phyloP scores from a whole-genome alignment of 2,329 filamentous ascomycete species.

The Calcarisporium arbuscula region DNA sequence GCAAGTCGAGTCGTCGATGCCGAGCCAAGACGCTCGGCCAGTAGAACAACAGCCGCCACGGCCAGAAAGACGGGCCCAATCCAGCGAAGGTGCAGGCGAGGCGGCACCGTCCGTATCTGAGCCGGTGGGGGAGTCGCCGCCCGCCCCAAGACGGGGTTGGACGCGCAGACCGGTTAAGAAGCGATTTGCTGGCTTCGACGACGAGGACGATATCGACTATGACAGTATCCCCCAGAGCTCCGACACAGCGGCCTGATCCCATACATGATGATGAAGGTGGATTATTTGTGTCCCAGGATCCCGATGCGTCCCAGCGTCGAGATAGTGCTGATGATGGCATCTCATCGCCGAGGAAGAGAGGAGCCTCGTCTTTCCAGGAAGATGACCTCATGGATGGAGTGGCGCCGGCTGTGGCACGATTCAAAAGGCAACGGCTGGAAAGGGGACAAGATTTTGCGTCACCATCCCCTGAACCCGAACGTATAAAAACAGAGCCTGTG shows the following conservation, averaged over 20 bases:
- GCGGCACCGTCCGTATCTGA: conserved; percentile 10
- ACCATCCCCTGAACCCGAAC: conserved; percentile 18
- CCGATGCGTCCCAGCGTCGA: conserved; percentile 14
- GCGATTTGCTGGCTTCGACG: conserved; percentile 68
- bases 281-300: conserved; percentile 52
- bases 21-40: conserved; percentile 14
- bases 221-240: conserved; percentile 8
- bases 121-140: conserved; percentile 15
- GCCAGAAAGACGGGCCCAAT: conserved; percentile 3
- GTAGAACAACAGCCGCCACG: conserved; percentile 3
- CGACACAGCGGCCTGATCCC: conserved; percentile 4
- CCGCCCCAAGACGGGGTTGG: conserved; percentile 16
- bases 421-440: conserved; percentile 71
- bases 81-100: conserved; percentile 5
- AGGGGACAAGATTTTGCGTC: conserved; percentile 41
- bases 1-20: conserved; percentile 34
- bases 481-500: conserved; percentile 9
- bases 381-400: conserved; percentile 63
- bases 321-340: conserved; percentile 14
- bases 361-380: conserved; percentile 32
- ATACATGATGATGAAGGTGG: conserved; percentile 33
- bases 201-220: conserved; percentile 34
- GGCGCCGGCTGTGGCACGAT: conserved; percentile 67
- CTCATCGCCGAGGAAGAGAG: conserved; percentile 38
- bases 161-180: conserved; percentile 36